Evolutionary conservation across 306 rosid species (phyloP), one percentile per base, ranked within the genome.

Genomic region (Glycine soja): DNA sequence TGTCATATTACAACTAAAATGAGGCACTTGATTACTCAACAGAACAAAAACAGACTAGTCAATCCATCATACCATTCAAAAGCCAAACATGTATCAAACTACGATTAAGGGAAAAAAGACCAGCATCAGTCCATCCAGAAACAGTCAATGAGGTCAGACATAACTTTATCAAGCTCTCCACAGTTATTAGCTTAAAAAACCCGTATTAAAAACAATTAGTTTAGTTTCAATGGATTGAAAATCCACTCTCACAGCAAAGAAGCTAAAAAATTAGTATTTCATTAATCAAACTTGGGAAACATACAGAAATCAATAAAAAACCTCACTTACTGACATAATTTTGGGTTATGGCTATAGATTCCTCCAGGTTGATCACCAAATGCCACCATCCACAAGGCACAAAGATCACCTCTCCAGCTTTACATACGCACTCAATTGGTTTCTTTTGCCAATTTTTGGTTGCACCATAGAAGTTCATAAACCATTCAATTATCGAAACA

Each of bases 371-470:
- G 84, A 93, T 88, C 85, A 95, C 99, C 89, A 95, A 88, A 89
- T 95, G 98, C 99, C 98, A 95, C 99, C 99, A 95, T 66, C 99
- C 99, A 62, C 81, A 88, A 19, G 98, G 98, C 84, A 91, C 99
- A 87, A 93, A 95, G 76, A 95, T 78, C 64, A 95, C 90, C 46
- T 93, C 99, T 68, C 99, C 99, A 14, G 98, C 93, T 81, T 88
- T 90, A 68, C 97, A 93, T 24, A 95, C 77, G 64, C 98, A 91
- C 84, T 95, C 99, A 64, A 93, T 79, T 57, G 97, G 99, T 51
- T 81, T 93, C 90, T 82, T 95, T 81, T 85, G 86, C 97, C 94
- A 90, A 83, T 64, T 86, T 84, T 88, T 91, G 0, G 97, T 90
- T 57, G 92, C 85, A 13, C 90, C 88, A 54, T 95, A 95, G 48